Percentiles rank a stretch among this genome's conserved stretches.
Conservation (phyloP, 2,329 filamentous ascomycete species). For the Colletotrichum lindemuthianum region DNA sequence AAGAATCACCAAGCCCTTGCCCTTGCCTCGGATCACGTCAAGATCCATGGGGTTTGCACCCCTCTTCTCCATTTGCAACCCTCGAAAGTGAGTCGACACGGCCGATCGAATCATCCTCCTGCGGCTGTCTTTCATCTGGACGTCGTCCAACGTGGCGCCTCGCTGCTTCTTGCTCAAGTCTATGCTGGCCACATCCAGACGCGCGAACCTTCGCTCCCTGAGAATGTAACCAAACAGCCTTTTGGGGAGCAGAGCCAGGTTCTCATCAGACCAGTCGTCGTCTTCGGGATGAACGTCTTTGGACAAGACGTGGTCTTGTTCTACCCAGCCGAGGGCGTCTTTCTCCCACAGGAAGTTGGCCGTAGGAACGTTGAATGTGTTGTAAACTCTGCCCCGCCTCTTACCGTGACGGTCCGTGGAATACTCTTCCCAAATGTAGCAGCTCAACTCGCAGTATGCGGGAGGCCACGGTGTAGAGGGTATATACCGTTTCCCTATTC, state of each 20-base stretch:
- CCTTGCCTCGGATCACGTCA: constrained; percentile 18
- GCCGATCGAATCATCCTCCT: constrained; percentile 9
- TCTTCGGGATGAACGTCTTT: background rate
- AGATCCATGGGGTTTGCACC: background rate
- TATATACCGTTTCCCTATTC: background rate
- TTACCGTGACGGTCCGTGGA: background rate
- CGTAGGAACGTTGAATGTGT: background rate
- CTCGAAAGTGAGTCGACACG: background rate
- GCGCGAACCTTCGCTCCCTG: background rate
- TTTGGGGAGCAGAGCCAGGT: background rate
- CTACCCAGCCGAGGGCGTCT: background rate
- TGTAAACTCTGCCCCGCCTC: background rate
- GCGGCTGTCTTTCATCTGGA: background rate
- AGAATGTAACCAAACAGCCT: constrained; percentile 1
- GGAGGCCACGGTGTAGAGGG: background rate
- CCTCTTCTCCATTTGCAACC: background rate
- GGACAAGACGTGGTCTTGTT: background rate
- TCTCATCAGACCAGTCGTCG: background rate
- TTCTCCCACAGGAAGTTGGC: background rate
- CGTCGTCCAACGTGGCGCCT: background rate
- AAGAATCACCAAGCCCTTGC: constrained; percentile 15
- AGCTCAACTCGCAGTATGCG: background rate
- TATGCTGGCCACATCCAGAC: background rate
- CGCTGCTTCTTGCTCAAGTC: background rate
- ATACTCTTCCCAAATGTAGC: background rate